A percentile compares a stretch with the other conserved stretches of the same genome.
Evolutionary conservation across 768 basidiomycete species (phyloP).

Genomic region (Scleroderma bovista): DNA sequence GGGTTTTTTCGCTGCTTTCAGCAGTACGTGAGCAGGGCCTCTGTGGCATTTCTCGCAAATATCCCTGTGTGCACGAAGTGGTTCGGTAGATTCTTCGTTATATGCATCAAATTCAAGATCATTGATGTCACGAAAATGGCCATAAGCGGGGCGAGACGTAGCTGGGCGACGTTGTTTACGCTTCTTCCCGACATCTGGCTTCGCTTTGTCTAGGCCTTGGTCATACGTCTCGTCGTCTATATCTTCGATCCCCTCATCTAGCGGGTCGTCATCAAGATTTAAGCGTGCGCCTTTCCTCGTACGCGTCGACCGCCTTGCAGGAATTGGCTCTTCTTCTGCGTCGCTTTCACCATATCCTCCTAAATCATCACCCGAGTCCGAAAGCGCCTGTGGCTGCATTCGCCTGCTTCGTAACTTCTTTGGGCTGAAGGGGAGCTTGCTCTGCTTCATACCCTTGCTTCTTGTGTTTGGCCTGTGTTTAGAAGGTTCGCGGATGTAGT

Average conservation of each 20-base stretch:
- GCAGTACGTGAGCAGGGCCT: constrained; percentile 49
- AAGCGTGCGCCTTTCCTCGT: constrained; percentile 34
- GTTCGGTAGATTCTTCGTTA: constrained; percentile 52
- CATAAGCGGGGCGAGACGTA: constrained; percentile 43
- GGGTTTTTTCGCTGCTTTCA: constrained; percentile 35
- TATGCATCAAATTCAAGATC: constrained; percentile 38
- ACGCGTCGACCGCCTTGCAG: constrained; percentile 47
- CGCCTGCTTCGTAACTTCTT: constrained; percentile 46
- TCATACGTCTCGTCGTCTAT: constrained; percentile 26
- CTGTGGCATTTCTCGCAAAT: constrained; percentile 70
- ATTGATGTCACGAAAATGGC: constrained; percentile 38
- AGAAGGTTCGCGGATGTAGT: not conserved
- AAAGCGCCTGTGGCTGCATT: constrained; percentile 12
- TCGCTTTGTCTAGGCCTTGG: constrained; percentile 27
- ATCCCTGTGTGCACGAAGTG: constrained; percentile 53
- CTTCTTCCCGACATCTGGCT: not conserved
- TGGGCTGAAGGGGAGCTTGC: constrained; percentile 60
- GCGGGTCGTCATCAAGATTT: constrained; percentile 25
- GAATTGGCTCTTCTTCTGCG: constrained; percentile 17
- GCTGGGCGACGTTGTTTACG: constrained; percentile 29
- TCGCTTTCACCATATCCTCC: constrained; percentile 34
- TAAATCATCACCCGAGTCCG: constrained; percentile 36
- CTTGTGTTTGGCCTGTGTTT: constrained; percentile 12
- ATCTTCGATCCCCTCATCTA: constrained; percentile 5
- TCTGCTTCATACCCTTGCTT: constrained; percentile 13